Percentiles rank a stretch among this genome's conserved stretches.
Evolutionary conservation across 2,329 filamentous ascomycete genomes (phyloP).

Genomic region (Nemania sp.): DNA sequence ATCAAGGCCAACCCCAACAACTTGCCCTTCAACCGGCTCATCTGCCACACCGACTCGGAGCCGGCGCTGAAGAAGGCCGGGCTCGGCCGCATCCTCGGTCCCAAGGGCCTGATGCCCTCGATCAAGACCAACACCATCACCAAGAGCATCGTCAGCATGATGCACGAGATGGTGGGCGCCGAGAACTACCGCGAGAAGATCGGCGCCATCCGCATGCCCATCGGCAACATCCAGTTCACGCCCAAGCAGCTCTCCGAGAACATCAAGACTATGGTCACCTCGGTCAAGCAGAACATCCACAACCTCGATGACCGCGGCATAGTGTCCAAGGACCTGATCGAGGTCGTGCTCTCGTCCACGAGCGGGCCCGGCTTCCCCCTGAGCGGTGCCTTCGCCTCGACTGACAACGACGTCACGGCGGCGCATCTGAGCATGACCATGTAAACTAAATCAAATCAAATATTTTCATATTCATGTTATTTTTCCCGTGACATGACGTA

Average conservation of each 20-base stretch:
- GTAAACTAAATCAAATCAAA: conserved; percentile 55
- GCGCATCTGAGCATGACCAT: conserved; percentile 58
- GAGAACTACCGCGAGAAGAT: conserved; percentile 84
- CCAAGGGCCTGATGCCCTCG: conserved; percentile 90
- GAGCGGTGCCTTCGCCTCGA: conserved; percentile 74
- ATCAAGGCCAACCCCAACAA: conserved; percentile 69
- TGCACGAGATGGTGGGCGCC: conserved; percentile 81
- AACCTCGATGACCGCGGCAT: conserved; percentile 63
- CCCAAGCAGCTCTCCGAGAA: conserved; percentile 86
- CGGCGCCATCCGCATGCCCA: conserved; percentile 84
- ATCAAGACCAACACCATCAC: conserved; percentile 87
- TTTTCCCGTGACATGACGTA: too few relatives aligned
- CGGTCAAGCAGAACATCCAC: conserved; percentile 77
- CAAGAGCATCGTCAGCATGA: conserved; percentile 71
- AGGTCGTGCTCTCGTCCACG: conserved; percentile 82
- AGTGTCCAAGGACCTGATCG: conserved; percentile 76
- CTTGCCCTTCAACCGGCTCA: conserved; percentile 84
- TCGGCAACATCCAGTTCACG: conserved; percentile 87
- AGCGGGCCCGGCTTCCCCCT: conserved; percentile 84
- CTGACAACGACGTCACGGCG: conserved; percentile 58
- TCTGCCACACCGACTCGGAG: conserved; percentile 81
- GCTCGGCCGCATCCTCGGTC: conserved; percentile 81
- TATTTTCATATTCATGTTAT: not conserved
- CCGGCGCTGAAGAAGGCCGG: conserved; percentile 79
- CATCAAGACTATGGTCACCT: conserved; percentile 73